Percentiles rank a stretch among this genome's conserved stretches.
These are phyloP conservation scores for Mortierella sp. DNA, from an alignment of 371 early-diverging fungal genomes.

Conservation along the genomic window DNA sequence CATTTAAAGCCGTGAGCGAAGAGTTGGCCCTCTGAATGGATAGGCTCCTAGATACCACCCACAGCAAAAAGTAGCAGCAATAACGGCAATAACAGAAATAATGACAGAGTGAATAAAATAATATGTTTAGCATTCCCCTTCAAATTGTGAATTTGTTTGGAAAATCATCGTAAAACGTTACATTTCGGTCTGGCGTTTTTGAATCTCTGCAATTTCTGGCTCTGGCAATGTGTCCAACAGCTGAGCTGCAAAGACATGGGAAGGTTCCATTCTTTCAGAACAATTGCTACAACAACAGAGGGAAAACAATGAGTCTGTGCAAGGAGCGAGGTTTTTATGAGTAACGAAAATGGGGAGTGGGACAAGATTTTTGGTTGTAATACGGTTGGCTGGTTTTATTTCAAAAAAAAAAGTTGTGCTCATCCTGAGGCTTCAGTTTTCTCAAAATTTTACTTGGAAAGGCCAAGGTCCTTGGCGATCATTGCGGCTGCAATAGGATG, in stretches of 20 bases:
- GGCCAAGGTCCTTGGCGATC: slow-evolving; percentile 72
- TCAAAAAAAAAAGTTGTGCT: neutral
- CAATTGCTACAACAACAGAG: neutral
- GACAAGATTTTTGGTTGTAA: too few relatives aligned
- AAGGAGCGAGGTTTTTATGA: neutral
- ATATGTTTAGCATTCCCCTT: neutral
- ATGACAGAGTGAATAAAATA: neutral
- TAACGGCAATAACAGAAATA: neutral
- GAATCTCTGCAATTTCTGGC: slow-evolving; percentile 47
- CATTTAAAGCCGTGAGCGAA: slow-evolving; percentile 45
- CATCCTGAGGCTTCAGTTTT: neutral
- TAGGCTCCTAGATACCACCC: slow-evolving; percentile 38
- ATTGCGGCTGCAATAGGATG: slow-evolving; percentile 93
- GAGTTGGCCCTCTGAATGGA: slow-evolving; percentile 41
- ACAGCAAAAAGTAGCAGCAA: too few relatives aligned
- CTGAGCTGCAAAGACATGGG: slow-evolving; percentile 36
- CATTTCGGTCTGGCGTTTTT: slow-evolving; percentile 43
- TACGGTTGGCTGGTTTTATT: neutral
- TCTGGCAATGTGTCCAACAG: slow-evolving; percentile 41
- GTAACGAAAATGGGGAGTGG: too few relatives aligned
- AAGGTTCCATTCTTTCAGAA: slow-evolving; percentile 28
- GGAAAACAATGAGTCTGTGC: neutral
- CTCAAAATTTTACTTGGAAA: slow-evolving; percentile 21
- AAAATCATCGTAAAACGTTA: slow-evolving; percentile 10
- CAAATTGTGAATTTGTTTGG: neutral